These are phyloP conservation scores for Trichoderma sp. DNA, from an alignment of 2,329 filamentous ascomycete species.

Conservation along the genomic window DNA sequence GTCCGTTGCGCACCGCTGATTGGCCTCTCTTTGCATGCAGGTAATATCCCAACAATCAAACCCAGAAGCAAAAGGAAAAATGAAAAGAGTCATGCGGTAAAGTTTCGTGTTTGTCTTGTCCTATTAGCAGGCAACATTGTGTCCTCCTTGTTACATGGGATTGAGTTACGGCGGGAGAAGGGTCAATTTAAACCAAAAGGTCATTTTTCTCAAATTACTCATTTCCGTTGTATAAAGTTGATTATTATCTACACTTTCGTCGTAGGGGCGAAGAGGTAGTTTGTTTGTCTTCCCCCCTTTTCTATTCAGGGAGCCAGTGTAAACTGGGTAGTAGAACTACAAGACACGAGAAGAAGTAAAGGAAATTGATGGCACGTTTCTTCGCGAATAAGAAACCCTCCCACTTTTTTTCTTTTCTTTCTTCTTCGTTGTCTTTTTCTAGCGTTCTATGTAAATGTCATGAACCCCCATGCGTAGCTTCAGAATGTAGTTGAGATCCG, in stretches of 20 bases:
- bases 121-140: background rate
- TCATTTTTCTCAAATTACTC: background rate
- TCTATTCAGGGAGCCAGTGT: background rate
- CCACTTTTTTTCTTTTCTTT: background rate
- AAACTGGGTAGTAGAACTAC: background rate
- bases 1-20: background rate
- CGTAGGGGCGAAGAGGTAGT: background rate
- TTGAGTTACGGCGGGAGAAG: background rate
- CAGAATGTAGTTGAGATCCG: background rate
- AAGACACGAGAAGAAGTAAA: background rate
- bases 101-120: background rate
- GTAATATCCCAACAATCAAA: background rate
- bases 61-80: background rate
- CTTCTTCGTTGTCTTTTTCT: background rate
- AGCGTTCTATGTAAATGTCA: slow-evolving; percentile 4
- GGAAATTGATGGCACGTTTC: background rate
- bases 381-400: background rate
- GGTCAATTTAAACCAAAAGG: background rate
- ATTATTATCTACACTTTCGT: slow-evolving; percentile 10
- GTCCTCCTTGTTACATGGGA: background rate
- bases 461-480: slow-evolving; percentile 4
- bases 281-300: background rate
- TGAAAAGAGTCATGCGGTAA: background rate
- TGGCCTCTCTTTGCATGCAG: background rate
- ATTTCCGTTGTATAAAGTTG: background rate